Base-by-base conservation (phyloP, 1,139 yeast species). In the Wickerhamomyces sp. region DNA sequence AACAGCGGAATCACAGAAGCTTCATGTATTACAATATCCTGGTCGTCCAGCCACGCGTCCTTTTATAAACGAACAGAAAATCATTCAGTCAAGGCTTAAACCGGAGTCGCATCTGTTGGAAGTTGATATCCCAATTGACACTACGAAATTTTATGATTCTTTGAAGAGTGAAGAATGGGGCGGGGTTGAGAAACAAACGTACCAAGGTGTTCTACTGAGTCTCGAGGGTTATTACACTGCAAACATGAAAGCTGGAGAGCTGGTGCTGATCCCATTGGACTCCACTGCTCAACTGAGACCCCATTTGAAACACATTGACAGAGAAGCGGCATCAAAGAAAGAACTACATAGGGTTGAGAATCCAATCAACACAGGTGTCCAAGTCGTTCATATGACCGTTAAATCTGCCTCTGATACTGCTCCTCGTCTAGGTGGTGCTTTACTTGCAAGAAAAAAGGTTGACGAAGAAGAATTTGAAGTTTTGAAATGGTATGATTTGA, bases 221-320 rank as follows among this genome's bases (percentile, higher is more conserved):
- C 67, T 75, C 19, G 74, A 73, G 17, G 82, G 84, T 2, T 76
- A 74, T 46, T 75, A 74, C 54, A 65, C 68, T n/a, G 83, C 78
- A 0, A 58, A 64, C 20, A 58, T 75, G 31, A 56, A 61, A 30
- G 62, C 71, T 31, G 69, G 64, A 7, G 76, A 72, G 46, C 55
- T 88, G 13, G 78, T 84, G 32, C 58, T 89, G 42, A 61, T 76
- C 2, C 87, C 93, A 0, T 66, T 88, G 2, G 72, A 75, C 32
- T 70, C 78, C 17, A 75, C 85, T 0, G 76, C 83, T 0, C 97
- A 89, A 58, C 58, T 91, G 44, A 70, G 96, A 50, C 93, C 97
- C 2, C 73, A 75, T 42, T 87, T 91, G 62, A 73, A 71, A 45
- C 85, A 88, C 54, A 75, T 88, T 35, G 94, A 84, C 52, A 74